A percentile compares a stretch with the other conserved stretches of the same genome.
Conservation (phyloP, 2,329 filamentous ascomycete genomes). For the Paecilomyces dactylethromorphus region DNA sequence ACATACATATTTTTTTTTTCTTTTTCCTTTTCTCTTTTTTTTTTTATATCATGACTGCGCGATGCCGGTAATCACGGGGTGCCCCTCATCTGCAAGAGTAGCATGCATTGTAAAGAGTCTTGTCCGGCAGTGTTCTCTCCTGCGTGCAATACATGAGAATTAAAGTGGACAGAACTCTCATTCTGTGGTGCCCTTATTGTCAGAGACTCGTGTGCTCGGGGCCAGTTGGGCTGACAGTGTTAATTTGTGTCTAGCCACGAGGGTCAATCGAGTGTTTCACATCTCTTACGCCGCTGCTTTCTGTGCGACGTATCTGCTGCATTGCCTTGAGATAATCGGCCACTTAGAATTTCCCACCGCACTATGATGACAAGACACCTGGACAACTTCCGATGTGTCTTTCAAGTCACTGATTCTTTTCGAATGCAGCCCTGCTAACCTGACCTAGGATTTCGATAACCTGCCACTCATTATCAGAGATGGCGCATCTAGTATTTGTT, state of each 20-base stretch:
- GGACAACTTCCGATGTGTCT: neutral
- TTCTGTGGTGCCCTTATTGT: neutral
- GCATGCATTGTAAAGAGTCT: neutral
- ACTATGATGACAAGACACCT: neutral
- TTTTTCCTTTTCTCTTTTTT: neutral
- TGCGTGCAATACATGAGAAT: neutral
- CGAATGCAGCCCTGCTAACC: neutral
- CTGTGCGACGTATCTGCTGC: conserved; percentile 1
- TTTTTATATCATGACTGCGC: neutral
- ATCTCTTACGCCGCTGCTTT: neutral
- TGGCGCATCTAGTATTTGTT: neutral
- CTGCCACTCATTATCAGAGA: neutral
- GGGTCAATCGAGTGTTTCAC: conserved; percentile 1
- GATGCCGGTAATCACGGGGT: neutral
- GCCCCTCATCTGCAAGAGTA: neutral
- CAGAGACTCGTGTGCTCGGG: neutral
- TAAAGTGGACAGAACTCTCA: neutral
- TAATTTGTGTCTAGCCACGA: neutral
- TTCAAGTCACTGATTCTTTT: neutral
- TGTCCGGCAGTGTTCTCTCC: neutral
- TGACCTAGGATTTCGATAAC: neutral
- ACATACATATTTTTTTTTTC: neutral
- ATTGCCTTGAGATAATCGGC: neutral
- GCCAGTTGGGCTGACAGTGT: neutral
- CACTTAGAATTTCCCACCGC: neutral